These are phyloP conservation scores for Acanthamoeba castellanii DNA, from an alignment of 208 protist genomes.

Conservation along the genomic window DNA sequence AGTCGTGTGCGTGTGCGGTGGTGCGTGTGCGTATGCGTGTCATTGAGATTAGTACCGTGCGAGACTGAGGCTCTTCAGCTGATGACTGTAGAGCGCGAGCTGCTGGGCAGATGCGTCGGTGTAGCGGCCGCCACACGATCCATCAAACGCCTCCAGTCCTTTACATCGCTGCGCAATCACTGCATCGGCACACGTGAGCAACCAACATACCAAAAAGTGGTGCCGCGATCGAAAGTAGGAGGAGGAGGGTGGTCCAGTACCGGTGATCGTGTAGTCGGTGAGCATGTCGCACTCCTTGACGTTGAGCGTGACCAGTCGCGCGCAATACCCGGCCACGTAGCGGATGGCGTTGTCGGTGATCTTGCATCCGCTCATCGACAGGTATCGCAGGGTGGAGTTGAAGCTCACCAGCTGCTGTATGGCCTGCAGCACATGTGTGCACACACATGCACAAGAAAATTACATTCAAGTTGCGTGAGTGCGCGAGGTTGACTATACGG, in stretches of 20 bases:
- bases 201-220: background rate
- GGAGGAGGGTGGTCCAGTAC: background rate
- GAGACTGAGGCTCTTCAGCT: constrained; percentile 39
- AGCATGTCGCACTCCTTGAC: constrained; percentile 55
- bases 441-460: background rate
- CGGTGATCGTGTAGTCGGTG: constrained; percentile 50
- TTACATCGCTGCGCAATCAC: constrained; percentile 65
- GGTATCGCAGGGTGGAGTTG: constrained; percentile 43
- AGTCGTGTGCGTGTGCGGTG: background rate
- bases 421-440: background rate
- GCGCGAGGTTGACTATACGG: background rate
- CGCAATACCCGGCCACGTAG: constrained; percentile 63
- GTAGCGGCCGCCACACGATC: background rate
- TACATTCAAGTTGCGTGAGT: background rate
- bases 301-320: constrained; percentile 38
- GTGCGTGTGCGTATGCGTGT: background rate
- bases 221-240: background rate
- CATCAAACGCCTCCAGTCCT: constrained; percentile 41
- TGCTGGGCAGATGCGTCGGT: constrained; percentile 58
- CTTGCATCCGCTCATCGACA: constrained; percentile 59
- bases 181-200: background rate
- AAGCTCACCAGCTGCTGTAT: constrained; percentile 49
- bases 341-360: constrained; percentile 63
- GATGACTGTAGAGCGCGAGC: constrained; percentile 57
- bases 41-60: background rate